Percentiles rank a stretch among this genome's conserved stretches.
Evolutionary conservation across 2,329 filamentous ascomycete genomes (phyloP).

Genomic region (Pyrenophora graminea): DNA sequence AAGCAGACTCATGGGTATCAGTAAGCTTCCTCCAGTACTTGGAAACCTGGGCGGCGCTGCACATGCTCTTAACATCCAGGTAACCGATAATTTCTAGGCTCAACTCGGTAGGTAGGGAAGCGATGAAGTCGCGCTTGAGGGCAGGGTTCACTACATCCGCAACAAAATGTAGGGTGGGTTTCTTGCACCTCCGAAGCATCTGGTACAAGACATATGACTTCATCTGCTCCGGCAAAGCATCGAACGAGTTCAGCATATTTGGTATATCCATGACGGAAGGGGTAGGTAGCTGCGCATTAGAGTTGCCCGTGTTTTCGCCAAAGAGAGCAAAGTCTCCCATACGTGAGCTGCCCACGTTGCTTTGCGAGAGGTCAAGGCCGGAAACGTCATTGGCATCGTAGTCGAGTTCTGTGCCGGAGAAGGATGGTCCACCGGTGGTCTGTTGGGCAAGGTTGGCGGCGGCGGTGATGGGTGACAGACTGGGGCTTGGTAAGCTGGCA

Average conservation of each 20-base stretch:
- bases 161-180: slow-evolving; percentile 86
- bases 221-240: slow-evolving; percentile 86
- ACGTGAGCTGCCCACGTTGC: slow-evolving; percentile 15
- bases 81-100: slow-evolving; percentile 86
- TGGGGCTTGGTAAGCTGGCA: slow-evolving; percentile 91
- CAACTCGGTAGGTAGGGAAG: slow-evolving; percentile 81
- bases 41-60: slow-evolving; percentile 87
- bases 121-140: slow-evolving; percentile 90
- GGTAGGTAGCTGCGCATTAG: slow-evolving; percentile 43
- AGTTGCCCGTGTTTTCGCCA: slow-evolving; percentile 26
- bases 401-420: slow-evolving; percentile 32
- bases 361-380: slow-evolving; percentile 42
- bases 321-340: slow-evolving; percentile 21
- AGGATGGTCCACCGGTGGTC: slow-evolving; percentile 34
- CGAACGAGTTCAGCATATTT: slow-evolving; percentile 84
- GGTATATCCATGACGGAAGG: slow-evolving; percentile 74
- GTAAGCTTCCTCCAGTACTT: slow-evolving; percentile 91
- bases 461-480: slow-evolving; percentile 85
- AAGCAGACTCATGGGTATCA: slow-evolving; percentile 91
- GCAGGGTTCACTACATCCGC: slow-evolving; percentile 91
- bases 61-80: slow-evolving; percentile 83
- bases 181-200: slow-evolving; percentile 82
- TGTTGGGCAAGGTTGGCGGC: slow-evolving; percentile 64
- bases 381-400: slow-evolving; percentile 45
- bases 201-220: slow-evolving; percentile 98